Base-by-base conservation (phyloP, 179 eudicot genomes). In the Gypsophila paniculata region DNA sequence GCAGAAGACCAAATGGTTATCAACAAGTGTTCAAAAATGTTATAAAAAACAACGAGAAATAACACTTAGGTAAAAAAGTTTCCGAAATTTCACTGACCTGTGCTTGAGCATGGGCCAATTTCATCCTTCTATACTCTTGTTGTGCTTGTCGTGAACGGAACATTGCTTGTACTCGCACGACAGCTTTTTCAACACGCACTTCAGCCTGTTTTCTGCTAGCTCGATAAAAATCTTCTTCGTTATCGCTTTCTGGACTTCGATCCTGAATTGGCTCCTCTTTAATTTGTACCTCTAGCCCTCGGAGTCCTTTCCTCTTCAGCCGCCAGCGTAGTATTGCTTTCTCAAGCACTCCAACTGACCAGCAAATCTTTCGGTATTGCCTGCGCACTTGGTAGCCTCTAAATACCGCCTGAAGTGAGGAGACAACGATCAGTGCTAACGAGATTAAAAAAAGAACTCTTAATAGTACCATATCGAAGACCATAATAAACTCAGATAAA, bases 341-440 rank as follows among this genome's bases (percentile, higher is more conserved):
- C 73, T 92, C 99, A 74, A 94, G 86, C 72, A 94, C 80, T 58
- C 99, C 97, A 74, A 94, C 96, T 0, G 99, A 90, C 95, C 91
- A 94, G 23, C 63, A 10, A 68, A 94, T 82, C 82, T 88, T 94
- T 46, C 74, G 72, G 80, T 88, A 92, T 71, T 90, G 94, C 70
- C 72, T 87, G 52, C 97, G 85, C 34, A 75, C 85, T 85, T 85
- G 97, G 80, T 68, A 87, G 70, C 91, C 99, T 65, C 99, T 83
- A 70, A 82, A 92, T 69, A 61, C 71, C 72, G 97, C 82, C 99
- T 94, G 85, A 64, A 79, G 19, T 15, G 17, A 42, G 49, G 19
- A 71, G 52, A 62, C 66, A 65, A 25, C 19, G 17, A 67, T 44
- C 18, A 21, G 55, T 53, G 11, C 49, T 11, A 22, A 22, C 17